Conservation (phyloP, 805 yeast species). For the Ogataea philodendri region DNA sequence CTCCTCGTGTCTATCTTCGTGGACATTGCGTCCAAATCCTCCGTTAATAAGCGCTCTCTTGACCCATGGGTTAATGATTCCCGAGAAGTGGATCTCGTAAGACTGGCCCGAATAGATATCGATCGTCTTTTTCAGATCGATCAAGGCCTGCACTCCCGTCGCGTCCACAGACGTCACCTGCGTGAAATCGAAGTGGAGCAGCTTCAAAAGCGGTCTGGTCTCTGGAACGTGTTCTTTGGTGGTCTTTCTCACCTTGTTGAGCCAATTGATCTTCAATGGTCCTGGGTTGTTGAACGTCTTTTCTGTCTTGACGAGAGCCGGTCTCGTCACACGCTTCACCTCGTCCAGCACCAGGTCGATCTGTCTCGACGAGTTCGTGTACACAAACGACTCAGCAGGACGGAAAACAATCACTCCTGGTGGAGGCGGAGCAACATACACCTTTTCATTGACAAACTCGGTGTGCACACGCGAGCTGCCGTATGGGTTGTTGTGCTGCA, state of each 20-base stretch:
- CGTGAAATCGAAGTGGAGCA: constrained; percentile 79
- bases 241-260: constrained; percentile 15
- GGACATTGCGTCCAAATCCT: constrained; percentile 60
- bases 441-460: constrained; percentile 47
- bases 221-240: constrained; percentile 28
- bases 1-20: constrained; percentile 14
- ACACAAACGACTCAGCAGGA: constrained; percentile 76
- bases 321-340: constrained; percentile 57
- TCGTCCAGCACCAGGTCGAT: constrained; percentile 67
- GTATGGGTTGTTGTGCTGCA: constrained; percentile 34
- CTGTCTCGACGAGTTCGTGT: constrained; percentile 76
- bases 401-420: constrained; percentile 87
- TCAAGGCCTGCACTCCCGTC: constrained; percentile 74
- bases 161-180: constrained; percentile 74
- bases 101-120: constrained; percentile 74
- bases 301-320: constrained; percentile 49
- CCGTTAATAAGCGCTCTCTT: constrained; percentile 69
- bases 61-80: constrained; percentile 84
- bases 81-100: constrained; percentile 87
- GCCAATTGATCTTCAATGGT: constrained; percentile 41
- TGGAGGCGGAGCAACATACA: constrained; percentile 74
- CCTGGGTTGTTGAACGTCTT: constrained; percentile 93
- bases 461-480: constrained; percentile 33
- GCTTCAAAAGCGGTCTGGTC: constrained; percentile 61
- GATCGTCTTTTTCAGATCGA: constrained; percentile 71